Evolutionary conservation across 768 basidiomycete genomes (phyloP), one percentile per base, ranked within the genome.

Genomic region (Hortiboletus campestris): DNA sequence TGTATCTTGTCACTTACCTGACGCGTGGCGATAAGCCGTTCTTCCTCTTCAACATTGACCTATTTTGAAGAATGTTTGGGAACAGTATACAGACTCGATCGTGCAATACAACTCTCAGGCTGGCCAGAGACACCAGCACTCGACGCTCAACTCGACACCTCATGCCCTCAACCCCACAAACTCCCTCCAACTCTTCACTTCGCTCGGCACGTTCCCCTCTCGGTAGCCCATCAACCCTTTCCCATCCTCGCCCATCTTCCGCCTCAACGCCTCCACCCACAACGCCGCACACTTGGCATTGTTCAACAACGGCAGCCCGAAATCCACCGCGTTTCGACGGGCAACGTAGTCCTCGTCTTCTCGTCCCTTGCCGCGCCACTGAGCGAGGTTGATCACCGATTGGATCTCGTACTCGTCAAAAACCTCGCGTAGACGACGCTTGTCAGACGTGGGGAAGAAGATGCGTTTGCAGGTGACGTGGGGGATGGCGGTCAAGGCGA

Each of bases 291-390:
- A 89, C 54, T 84, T 86, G 48, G 94, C 84, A 68, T 98, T 91
- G 77, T 96, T 97, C 61, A 98, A 76, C 52, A 98, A 72, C 12
- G 94, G 89, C 53, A 98, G 72, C 56, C 97, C 97, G 61, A 98
- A 98, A 76, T 98, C 95, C 51, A 96, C 93, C 50, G 94, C 93
- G 69, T 95, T 95, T 61, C 94, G 89, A 68, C 97, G 83, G 51
- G 97, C 96, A 45, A 98, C 95, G 65, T 99, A 99, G 64, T 98
- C 94, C 68, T 98, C 92, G 68, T 98, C 97, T 13, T 84, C 78
- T 13, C 86, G 84, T 63, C 85, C 84, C 40, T 75, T 76, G 34
- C 88, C 95, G 7, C 94, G 86, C 51, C 82, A 75, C 65, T 86
- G 84, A 12, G 96, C 88, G 49, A 99, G 80, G 75, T 98, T 98